Evolutionary conservation across 2,329 filamentous ascomycete species (phyloP).

Genomic region (Trichoderma sp.): DNA sequence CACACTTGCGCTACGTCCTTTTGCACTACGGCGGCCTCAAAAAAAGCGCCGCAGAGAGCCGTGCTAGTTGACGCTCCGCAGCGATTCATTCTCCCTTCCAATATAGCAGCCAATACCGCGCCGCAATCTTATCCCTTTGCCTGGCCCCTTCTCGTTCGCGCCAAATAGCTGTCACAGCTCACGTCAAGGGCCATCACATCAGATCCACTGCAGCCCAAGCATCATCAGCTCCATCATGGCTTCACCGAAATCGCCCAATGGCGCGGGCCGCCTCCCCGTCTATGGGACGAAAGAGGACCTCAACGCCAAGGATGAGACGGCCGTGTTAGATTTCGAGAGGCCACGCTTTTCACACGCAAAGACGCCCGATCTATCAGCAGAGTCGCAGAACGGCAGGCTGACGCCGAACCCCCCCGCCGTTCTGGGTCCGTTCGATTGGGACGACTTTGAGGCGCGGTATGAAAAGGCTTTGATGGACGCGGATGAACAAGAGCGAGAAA

Average conservation of each 20-base stretch:
- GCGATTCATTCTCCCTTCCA: constrained; percentile 12
- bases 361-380: constrained; percentile 47
- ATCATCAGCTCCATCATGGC: constrained; percentile 30
- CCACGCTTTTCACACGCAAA: constrained; percentile 34
- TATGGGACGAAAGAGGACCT: constrained; percentile 28
- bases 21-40: not conserved
- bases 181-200: constrained; percentile 17
- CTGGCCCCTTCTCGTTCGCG: not conserved
- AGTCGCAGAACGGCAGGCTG: constrained; percentile 39
- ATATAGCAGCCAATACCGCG: constrained; percentile 3
- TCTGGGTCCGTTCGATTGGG: constrained; percentile 72
- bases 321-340: constrained; percentile 34
- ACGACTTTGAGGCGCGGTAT: constrained; percentile 73
- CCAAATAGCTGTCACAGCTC: not conserved
- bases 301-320: constrained; percentile 30
- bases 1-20: not conserved
- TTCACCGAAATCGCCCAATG: constrained; percentile 28
- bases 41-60: not conserved
- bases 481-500: constrained; percentile 64
- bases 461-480: constrained; percentile 66
- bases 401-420: constrained; percentile 56
- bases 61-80: constrained; percentile 2
- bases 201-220: constrained; percentile 12
- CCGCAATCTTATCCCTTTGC: not conserved
- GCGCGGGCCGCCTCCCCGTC: constrained; percentile 18